Conservation (phyloP, 1,284 basidiomycete species). For the Rhodofomes roseus region DNA sequence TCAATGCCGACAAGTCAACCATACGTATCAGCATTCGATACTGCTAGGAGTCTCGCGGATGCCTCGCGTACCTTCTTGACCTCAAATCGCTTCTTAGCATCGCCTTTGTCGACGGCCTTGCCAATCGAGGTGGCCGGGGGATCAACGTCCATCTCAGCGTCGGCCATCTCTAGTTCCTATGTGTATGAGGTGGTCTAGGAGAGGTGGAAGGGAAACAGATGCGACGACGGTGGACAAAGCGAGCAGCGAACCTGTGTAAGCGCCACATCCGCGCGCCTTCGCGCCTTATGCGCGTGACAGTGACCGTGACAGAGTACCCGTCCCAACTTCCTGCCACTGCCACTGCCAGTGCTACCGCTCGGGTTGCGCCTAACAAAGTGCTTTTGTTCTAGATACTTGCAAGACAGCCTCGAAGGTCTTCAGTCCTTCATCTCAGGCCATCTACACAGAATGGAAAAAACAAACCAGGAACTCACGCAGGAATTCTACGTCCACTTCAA, state of each 20-base stretch:
- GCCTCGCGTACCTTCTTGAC: slow-evolving; percentile 81
- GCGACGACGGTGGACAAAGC: background rate
- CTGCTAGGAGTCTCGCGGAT: background rate
- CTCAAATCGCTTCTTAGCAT: slow-evolving; percentile 81
- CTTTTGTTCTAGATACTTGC: too few species aligned
- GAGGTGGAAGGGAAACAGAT: background rate
- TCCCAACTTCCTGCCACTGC: background rate
- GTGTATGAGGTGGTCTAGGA: background rate
- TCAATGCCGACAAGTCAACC: background rate
- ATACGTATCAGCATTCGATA: slow-evolving; percentile 5
- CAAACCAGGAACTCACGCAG: slow-evolving; percentile 38
- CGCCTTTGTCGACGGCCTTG: slow-evolving; percentile 45
- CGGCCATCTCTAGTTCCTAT: slow-evolving; percentile 9
- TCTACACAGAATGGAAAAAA: slow-evolving; percentile 11
- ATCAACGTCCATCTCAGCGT: slow-evolving; percentile 79
- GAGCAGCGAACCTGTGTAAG: background rate
- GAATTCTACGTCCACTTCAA: slow-evolving; percentile 45
- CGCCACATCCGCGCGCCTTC: background rate
- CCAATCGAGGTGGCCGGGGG: slow-evolving; percentile 37
- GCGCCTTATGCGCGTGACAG: background rate
- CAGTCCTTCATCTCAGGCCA: too few species aligned
- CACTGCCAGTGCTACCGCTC: background rate
- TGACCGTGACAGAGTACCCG: background rate
- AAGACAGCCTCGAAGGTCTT: too few species aligned
- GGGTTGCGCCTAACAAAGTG: background rate